A percentile compares a stretch with the other conserved stretches of the same genome.
phyloP scores from a whole-genome alignment of 1,139 yeast genomes.

The Taiozyma sp. region DNA sequence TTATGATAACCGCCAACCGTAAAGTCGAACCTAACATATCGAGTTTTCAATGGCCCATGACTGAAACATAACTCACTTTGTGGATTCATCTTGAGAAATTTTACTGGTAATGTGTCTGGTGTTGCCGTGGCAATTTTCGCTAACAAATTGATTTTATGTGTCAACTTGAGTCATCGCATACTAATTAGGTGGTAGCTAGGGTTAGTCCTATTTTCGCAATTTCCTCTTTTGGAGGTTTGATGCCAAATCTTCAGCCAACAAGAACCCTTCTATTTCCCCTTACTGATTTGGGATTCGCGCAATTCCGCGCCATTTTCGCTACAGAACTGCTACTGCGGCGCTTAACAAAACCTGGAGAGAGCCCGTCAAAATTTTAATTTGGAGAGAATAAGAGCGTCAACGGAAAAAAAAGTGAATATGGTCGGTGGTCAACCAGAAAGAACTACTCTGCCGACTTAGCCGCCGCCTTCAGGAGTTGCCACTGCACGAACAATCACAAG shows the following conservation, averaged over 20 bases:
- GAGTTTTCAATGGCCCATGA: too few relatives aligned
- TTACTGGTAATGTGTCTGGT: too few relatives aligned
- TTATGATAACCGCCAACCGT: too few relatives aligned
- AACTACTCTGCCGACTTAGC: too few relatives aligned
- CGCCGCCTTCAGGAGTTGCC: too few relatives aligned
- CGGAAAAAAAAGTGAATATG: not conserved
- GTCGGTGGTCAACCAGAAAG: not conserved
- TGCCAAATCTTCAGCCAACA: not conserved
- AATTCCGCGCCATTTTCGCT: not conserved
- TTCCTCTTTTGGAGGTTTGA: not conserved
- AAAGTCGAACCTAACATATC: too few relatives aligned
- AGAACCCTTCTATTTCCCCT: not conserved
- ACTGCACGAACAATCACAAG: not conserved
- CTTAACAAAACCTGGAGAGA: constrained; percentile 3
- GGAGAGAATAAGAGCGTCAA: not conserved
- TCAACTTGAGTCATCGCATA: not conserved
- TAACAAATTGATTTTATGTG: not conserved
- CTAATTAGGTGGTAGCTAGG: too few relatives aligned
- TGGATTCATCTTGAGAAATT: too few relatives aligned
- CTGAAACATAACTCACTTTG: too few relatives aligned
- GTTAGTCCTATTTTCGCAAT: not conserved
- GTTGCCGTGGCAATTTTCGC: too few relatives aligned
- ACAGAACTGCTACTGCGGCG: not conserved
- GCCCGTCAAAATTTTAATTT: not conserved
- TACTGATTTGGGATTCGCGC: not conserved